Evolutionary conservation across 805 yeast genomes (phyloP).

Genomic region (Spathaspora boniae): DNA sequence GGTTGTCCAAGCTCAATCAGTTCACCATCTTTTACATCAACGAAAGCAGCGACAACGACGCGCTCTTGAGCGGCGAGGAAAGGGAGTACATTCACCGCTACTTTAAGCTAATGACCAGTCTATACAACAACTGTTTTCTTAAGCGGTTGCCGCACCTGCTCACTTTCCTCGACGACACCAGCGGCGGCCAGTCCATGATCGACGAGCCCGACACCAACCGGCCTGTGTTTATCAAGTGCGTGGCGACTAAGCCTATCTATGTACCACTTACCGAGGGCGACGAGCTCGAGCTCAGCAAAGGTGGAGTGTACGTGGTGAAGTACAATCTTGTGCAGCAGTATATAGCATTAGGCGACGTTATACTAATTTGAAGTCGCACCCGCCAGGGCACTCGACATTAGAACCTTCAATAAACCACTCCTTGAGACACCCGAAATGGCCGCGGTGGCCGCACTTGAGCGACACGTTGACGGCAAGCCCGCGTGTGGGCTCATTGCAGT

Average conservation of each 20-base stretch:
- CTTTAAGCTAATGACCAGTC: slow-evolving; percentile 55
- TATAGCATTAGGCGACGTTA: slow-evolving; percentile 35
- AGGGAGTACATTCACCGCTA: slow-evolving; percentile 65
- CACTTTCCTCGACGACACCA: slow-evolving; percentile 72
- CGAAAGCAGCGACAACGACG: slow-evolving; percentile 14
- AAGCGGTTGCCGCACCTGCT: slow-evolving; percentile 62
- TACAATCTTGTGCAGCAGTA: slow-evolving; percentile 45
- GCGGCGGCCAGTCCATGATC: slow-evolving; percentile 64
- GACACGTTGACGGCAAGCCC: slow-evolving; percentile 60
- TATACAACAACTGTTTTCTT: slow-evolving; percentile 67
- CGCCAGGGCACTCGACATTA: slow-evolving; percentile 76
- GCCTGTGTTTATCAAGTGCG: slow-evolving; percentile 71
- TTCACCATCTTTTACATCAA: slow-evolving; percentile 58
- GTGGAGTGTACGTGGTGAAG: slow-evolving; percentile 73
- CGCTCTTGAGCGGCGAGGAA: slow-evolving; percentile 55
- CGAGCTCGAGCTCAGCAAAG: slow-evolving; percentile 52
- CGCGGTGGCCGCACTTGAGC: slow-evolving; percentile 80
- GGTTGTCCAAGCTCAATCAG: slow-evolving; percentile 73
- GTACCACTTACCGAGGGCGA: slow-evolving; percentile 37
- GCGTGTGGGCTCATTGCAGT: slow-evolving; percentile 73
- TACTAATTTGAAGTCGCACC: slow-evolving; percentile 45
- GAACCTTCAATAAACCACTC: slow-evolving; percentile 70
- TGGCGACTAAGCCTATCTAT: slow-evolving; percentile 23
- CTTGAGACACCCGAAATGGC: slow-evolving; percentile 76
- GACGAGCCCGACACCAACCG: slow-evolving; percentile 70